These are phyloP conservation scores for Mycena metata DNA, from an alignment of 768 basidiomycete genomes.

Conservation along the genomic window DNA sequence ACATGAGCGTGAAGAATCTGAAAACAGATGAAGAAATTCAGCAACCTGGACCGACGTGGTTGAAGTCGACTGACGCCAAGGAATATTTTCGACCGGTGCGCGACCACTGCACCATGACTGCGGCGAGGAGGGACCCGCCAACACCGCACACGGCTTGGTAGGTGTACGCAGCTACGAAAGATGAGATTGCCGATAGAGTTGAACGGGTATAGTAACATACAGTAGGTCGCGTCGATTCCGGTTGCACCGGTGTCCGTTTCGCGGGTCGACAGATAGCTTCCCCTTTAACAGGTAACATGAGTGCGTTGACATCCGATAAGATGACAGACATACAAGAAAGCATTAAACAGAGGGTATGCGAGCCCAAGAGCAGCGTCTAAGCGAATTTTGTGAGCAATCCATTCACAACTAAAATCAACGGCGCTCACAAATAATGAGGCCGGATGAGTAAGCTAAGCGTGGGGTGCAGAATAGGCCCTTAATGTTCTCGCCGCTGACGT, in stretches of 20 bases:
- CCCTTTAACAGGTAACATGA: conserved; percentile 46
- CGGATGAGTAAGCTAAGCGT: conserved; percentile 64
- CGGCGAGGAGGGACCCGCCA: conserved; percentile 69
- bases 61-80: conserved; percentile 39
- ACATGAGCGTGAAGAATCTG: conserved; percentile 63
- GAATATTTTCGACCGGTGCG: conserved; percentile 37
- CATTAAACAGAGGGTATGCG: conserved; percentile 71
- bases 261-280: conserved; percentile 30
- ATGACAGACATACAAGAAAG: conserved; percentile 53
- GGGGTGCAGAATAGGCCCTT: conserved; percentile 64
- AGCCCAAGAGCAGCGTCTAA: conserved; percentile 66
- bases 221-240: conserved; percentile 51
- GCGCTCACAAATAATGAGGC: conserved; percentile 64
- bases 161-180: conserved; percentile 44
- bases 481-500: conserved; percentile 55
- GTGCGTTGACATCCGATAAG: background rate
- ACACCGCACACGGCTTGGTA: conserved; percentile 60
- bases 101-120: conserved; percentile 47
- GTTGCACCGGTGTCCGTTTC: background rate
- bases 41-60: conserved; percentile 62
- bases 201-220: conserved; percentile 51
- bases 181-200: conserved; percentile 28
- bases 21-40: conserved; percentile 62
- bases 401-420: background rate
- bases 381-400: background rate